phyloP scores from a whole-genome alignment of 2,329 filamentous ascomycete species.

The Exophiala bonariae region DNA sequence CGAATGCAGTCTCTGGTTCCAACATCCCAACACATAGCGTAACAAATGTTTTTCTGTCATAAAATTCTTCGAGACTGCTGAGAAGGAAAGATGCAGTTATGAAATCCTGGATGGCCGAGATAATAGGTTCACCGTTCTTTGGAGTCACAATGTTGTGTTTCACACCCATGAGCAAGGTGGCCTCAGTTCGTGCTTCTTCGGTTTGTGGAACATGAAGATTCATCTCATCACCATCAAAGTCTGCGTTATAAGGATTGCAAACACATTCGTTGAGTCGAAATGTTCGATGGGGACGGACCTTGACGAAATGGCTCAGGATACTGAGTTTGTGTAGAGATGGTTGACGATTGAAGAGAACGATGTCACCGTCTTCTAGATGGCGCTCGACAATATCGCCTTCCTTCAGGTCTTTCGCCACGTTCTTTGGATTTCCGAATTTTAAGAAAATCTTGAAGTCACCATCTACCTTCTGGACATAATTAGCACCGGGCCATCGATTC shows the following conservation, averaged over 20 bases:
- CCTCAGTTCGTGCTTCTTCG: conserved; percentile 92
- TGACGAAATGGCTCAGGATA: conserved; percentile 94
- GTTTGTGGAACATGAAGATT: conserved; percentile 97
- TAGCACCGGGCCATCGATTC: conserved; percentile 82
- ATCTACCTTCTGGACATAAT: conserved; percentile 73
- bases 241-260: conserved; percentile 96
- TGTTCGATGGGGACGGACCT: conserved; percentile 90
- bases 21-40: conserved; percentile 95
- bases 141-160: conserved; percentile 95
- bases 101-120: conserved; percentile 98
- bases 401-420: conserved; percentile 71
- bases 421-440: conserved; percentile 70
- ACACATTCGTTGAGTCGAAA: conserved; percentile 98
- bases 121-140: conserved; percentile 97
- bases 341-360: conserved; percentile 96
- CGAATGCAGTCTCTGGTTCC: conserved; percentile 71
- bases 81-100: conserved; percentile 92
- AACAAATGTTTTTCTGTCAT: conserved; percentile 81
- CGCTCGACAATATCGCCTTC: conserved; percentile 90
- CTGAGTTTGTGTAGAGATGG: conserved; percentile 97
- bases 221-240: conserved; percentile 99
- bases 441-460: conserved; percentile 71
- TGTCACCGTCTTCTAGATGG: conserved; percentile 91
- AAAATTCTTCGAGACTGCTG: conserved; percentile 91
- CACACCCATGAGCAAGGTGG: conserved; percentile 95